phyloP scores from a whole-genome alignment of 2,329 filamentous ascomycete genomes.

The Hymenoscyphus fructigenus region DNA sequence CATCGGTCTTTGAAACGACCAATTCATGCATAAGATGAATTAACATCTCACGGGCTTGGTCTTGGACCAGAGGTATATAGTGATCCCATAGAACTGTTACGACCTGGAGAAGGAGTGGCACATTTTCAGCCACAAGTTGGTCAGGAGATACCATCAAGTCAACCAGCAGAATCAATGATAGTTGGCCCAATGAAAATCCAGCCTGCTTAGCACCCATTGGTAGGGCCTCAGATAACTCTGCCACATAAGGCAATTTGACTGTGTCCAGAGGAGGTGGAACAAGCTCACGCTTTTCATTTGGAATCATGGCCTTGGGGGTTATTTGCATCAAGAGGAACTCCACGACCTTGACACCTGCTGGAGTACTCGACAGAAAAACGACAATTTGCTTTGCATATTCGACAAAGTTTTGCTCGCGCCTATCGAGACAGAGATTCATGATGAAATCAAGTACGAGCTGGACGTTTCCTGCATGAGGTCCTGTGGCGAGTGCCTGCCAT shows the following conservation, averaged over 20 bases:
- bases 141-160: slow-evolving; percentile 95
- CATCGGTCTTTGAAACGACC: slow-evolving; percentile 76
- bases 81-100: slow-evolving; percentile 96
- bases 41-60: slow-evolving; percentile 95
- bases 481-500: slow-evolving; percentile 94
- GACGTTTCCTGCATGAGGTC: slow-evolving; percentile 90
- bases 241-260: slow-evolving; percentile 79
- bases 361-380: slow-evolving; percentile 88
- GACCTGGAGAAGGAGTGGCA: slow-evolving; percentile 85
- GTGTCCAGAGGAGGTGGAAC: slow-evolving; percentile 71
- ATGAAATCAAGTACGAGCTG: slow-evolving; percentile 95
- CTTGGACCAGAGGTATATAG: slow-evolving; percentile 90
- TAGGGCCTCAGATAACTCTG: slow-evolving; percentile 75
- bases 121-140: slow-evolving; percentile 72
- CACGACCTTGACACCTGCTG: slow-evolving; percentile 83
- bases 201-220: slow-evolving; percentile 89
- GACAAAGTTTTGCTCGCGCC: slow-evolving; percentile 96
- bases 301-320: slow-evolving; percentile 94
- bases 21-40: slow-evolving; percentile 96
- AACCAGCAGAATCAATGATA: slow-evolving; percentile 89
- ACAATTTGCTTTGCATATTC: slow-evolving; percentile 98
- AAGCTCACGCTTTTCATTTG: slow-evolving; percentile 74
- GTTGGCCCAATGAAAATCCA: slow-evolving; percentile 87
- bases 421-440: slow-evolving; percentile 87
- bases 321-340: slow-evolving; percentile 92